A percentile compares a stretch with the other conserved stretches of the same genome.
Conservation (phyloP, 1,284 basidiomycete species). For the Xerocomus subilludens region DNA sequence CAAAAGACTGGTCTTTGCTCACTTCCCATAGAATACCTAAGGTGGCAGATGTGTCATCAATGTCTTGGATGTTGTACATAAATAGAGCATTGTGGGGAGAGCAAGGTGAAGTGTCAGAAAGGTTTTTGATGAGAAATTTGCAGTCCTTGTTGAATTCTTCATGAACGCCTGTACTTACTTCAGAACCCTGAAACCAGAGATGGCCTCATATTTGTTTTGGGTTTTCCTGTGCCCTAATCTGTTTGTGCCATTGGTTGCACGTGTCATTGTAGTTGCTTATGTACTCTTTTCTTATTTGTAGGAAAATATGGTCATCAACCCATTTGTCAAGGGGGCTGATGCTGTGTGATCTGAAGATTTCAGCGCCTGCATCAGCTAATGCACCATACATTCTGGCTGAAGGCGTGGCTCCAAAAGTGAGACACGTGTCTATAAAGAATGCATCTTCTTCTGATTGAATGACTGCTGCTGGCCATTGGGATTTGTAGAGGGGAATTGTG, state of each 20-base stretch:
- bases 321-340: not conserved
- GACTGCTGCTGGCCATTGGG: not conserved
- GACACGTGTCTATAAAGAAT: not conserved
- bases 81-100: not conserved
- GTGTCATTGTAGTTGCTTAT: too few relatives aligned
- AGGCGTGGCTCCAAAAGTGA: not conserved
- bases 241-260: too few relatives aligned
- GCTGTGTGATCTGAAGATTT: not conserved
- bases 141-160: slow-evolving; percentile 12
- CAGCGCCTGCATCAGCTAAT: not conserved
- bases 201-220: too few relatives aligned
- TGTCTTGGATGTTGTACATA: slow-evolving; percentile 11
- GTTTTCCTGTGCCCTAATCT: too few relatives aligned
- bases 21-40: slow-evolving; percentile 33
- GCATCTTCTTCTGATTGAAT: not conserved
- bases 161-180: not conserved
- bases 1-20: slow-evolving; percentile 32
- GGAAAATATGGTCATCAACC: not conserved
- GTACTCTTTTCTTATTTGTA: not conserved
- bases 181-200: not conserved
- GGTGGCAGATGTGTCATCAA: fast-evolving
- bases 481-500: not conserved
- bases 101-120: fast-evolving
- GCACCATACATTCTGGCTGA: not conserved
- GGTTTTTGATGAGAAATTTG: not conserved